Evolutionary conservation across 2,329 filamentous ascomycete genomes (phyloP).

Genomic region (Colletotrichum truncatum): DNA sequence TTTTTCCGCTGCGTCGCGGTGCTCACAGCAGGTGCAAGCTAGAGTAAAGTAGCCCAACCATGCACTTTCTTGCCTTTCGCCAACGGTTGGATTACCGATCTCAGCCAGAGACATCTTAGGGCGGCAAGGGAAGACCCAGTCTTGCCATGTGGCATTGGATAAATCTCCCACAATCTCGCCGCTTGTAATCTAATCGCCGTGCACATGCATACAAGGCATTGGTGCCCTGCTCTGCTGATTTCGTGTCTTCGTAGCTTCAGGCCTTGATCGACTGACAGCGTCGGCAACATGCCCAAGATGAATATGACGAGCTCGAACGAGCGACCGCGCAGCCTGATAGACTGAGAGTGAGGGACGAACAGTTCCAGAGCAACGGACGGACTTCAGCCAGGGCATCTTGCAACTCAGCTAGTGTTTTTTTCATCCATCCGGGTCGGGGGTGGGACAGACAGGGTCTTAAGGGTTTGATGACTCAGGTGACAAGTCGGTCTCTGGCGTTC

Average conservation of each 20-base stretch:
- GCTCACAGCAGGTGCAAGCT: too few relatives aligned
- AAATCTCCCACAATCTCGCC: constrained; percentile 7
- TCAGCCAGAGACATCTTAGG: constrained; percentile 3
- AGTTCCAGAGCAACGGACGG: not conserved
- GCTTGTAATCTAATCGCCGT: not conserved
- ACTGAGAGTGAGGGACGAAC: not conserved
- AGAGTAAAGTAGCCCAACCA: too few relatives aligned
- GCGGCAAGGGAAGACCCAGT: constrained; percentile 16
- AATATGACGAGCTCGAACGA: not conserved
- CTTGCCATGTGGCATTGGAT: constrained; percentile 22
- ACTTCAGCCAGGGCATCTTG: not conserved
- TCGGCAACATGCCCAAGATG: not conserved
- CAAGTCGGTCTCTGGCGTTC: not conserved
- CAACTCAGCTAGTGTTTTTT: not conserved
- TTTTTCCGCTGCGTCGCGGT: too few relatives aligned
- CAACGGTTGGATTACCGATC: not conserved
- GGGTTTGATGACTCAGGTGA: constrained; percentile 1
- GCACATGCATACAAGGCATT: not conserved
- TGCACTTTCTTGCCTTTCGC: not conserved
- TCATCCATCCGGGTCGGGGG: too few relatives aligned
- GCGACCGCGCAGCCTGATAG: not conserved
- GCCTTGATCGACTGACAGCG: constrained; percentile 7
- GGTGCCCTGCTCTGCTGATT: not conserved
- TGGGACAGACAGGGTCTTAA: not conserved
- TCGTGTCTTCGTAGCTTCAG: not conserved